A percentile compares a stretch with the other conserved stretches of the same genome.
phyloP scores from a whole-genome alignment of 73 alveolate genomes.

The Paramecium biaurelia region DNA sequence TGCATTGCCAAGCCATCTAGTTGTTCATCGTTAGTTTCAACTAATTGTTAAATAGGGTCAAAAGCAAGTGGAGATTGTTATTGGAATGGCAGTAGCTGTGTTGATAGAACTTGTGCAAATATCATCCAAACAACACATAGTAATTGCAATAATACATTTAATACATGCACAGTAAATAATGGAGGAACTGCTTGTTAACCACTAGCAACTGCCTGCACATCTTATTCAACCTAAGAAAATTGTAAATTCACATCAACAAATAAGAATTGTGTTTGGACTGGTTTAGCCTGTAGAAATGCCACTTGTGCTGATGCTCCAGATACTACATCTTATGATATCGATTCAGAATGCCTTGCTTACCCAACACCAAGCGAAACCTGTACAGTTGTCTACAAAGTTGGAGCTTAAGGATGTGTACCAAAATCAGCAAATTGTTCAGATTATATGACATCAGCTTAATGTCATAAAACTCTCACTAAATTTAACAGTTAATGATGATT shows the following conservation, averaged over 20 bases:
- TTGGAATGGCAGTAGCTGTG: background rate
- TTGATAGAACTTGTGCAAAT: background rate
- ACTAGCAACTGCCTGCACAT: background rate
- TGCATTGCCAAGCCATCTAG: background rate
- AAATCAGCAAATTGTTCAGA: background rate
- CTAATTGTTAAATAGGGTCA: background rate
- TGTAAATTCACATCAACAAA: background rate
- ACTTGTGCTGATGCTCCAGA: background rate
- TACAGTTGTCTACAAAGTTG: background rate
- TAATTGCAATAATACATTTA: background rate
- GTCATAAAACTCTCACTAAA: background rate
- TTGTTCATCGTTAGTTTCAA: background rate
- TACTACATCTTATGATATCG: background rate
- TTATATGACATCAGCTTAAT: background rate
- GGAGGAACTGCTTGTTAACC: background rate
- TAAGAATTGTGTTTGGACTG: slow-evolving; percentile 13
- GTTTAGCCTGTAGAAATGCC: background rate
- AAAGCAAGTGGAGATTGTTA: background rate
- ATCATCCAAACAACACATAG: background rate
- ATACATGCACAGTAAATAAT: background rate
- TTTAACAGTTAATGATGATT: no score
- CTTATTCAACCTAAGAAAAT: background rate
- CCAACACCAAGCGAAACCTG: background rate
- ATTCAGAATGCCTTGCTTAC: background rate
- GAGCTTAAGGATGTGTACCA: background rate